Evolutionary conservation across 768 basidiomycete genomes (phyloP).

Genomic region (Krasilnikovozyma curviuscula): DNA sequence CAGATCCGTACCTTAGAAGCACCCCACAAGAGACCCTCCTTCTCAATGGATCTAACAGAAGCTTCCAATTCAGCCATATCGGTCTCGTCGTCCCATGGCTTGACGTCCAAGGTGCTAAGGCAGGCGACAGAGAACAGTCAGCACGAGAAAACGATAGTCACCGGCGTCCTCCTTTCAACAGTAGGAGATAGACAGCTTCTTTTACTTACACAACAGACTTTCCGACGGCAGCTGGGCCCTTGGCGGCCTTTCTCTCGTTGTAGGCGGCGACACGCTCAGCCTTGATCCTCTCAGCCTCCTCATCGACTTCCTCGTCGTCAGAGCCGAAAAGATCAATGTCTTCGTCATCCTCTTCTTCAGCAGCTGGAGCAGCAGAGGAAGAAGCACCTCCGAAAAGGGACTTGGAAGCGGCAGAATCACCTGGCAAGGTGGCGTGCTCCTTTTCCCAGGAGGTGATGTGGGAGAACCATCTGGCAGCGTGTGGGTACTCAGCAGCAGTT

Average conservation of each 20-base stretch:
- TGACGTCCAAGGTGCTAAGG: constrained; percentile 91
- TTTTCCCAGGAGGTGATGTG: constrained; percentile 50
- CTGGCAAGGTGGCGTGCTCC: constrained; percentile 60
- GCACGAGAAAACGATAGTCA: no score
- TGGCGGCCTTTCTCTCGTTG: constrained; percentile 55
- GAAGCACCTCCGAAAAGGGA: constrained; percentile 41
- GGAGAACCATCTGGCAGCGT: constrained; percentile 75
- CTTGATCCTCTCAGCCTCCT: constrained; percentile 69
- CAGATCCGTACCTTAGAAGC: constrained; percentile 45
- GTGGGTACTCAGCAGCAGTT: constrained; percentile 43
- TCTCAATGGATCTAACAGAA: constrained; percentile 63
- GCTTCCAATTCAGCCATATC: constrained; percentile 78
- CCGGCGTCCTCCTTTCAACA: no score
- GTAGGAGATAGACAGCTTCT: no score
- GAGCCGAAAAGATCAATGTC: constrained; percentile 75
- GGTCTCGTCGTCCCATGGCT: constrained; percentile 46
- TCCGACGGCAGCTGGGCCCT: constrained; percentile 24
- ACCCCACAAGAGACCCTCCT: constrained; percentile 91
- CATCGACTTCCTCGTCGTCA: constrained; percentile 44
- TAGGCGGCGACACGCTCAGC: constrained; percentile 85
- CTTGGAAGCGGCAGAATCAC: constrained; percentile 65
- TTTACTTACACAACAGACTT: constrained; percentile 98
- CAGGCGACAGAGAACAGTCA: no score
- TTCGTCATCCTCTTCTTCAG: constrained; percentile 45
- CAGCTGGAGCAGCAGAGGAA: constrained; percentile 28